Conservation (phyloP, 306 rosid genomes). For the Styphnolobium japonicum region DNA sequence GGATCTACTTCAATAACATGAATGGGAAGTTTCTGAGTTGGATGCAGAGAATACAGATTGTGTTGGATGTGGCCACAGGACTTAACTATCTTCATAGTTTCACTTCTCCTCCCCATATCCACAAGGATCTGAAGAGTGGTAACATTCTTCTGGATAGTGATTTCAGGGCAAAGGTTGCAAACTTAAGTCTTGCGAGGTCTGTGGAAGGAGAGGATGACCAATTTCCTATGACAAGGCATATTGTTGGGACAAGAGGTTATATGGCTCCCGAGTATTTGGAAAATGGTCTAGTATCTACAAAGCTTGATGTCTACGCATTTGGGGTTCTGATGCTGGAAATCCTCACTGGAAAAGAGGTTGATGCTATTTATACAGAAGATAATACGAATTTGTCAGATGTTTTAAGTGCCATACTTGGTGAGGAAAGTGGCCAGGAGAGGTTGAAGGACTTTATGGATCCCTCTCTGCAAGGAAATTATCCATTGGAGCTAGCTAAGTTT, state of each 20-base stretch:
- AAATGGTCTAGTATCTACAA: constrained; percentile 74
- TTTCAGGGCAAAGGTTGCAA: constrained; percentile 67
- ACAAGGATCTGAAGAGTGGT: constrained; percentile 68
- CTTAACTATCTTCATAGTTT: constrained; percentile 80
- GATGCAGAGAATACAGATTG: constrained; percentile 66
- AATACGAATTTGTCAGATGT: constrained; percentile 32
- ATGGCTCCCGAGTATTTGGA: constrained; percentile 94
- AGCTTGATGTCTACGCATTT: constrained; percentile 81
- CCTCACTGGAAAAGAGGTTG: constrained; percentile 69
- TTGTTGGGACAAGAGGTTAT: constrained; percentile 87
- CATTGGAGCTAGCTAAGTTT: constrained; percentile 57
- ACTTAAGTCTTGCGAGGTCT: constrained; percentile 60
- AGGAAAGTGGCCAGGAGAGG: constrained; percentile 37
- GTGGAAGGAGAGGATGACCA: constrained; percentile 46
- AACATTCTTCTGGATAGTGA: constrained; percentile 67
- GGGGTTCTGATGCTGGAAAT: constrained; percentile 71
- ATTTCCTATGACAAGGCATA: constrained; percentile 67
- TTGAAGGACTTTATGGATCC: constrained; percentile 59
- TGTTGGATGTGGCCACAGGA: constrained; percentile 78
- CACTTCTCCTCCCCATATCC: constrained; percentile 68
- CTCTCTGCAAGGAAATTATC: constrained; percentile 46
- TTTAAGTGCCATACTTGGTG: constrained; percentile 31
- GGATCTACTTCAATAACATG: constrained; percentile 44
- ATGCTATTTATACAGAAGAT: constrained; percentile 40
- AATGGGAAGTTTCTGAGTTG: constrained; percentile 56